A percentile compares a stretch with the other conserved stretches of the same genome.
phyloP scores from a whole-genome alignment of 2,329 filamentous ascomycete species.

The Alternaria longipes region DNA sequence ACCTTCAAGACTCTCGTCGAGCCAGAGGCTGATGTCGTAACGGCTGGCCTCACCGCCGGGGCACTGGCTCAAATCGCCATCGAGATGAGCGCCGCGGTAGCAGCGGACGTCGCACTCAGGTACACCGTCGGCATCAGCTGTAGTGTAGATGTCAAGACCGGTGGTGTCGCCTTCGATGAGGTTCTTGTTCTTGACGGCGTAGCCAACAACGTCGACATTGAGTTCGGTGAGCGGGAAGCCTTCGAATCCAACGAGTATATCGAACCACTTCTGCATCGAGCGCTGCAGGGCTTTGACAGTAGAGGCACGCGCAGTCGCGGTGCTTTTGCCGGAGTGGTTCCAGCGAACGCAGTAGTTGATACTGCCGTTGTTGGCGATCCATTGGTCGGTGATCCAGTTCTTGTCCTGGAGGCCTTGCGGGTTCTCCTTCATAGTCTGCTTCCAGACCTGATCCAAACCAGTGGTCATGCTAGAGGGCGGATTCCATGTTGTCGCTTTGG shows the following conservation, averaged over 20 bases:
- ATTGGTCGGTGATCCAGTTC: conserved; percentile 44
- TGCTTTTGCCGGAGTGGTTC: conserved; percentile 53
- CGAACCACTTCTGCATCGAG: conserved; percentile 55
- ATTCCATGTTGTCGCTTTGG: conserved; percentile 34
- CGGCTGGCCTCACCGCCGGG: conserved; percentile 51
- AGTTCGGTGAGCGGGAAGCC: conserved; percentile 55
- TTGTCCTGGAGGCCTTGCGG: conserved; percentile 34
- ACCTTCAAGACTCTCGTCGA: conserved; percentile 56
- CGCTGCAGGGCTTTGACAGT: conserved; percentile 49
- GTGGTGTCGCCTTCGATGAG: conserved; percentile 49
- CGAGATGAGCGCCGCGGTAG: conserved; percentile 56
- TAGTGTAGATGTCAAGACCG: conserved; percentile 56
- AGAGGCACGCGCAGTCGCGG: conserved; percentile 51
- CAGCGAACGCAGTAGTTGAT: conserved; percentile 58
- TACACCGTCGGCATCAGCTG: conserved; percentile 51
- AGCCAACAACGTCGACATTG: conserved; percentile 55
- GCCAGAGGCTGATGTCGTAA: conserved; percentile 55
- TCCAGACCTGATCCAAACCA: conserved; percentile 38
- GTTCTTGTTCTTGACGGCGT: conserved; percentile 53
- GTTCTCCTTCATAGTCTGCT: conserved; percentile 35
- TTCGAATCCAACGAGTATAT: conserved; percentile 57
- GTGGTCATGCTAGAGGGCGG: conserved; percentile 36
- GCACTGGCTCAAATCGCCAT: conserved; percentile 54
- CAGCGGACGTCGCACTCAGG: conserved; percentile 56
- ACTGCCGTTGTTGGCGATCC: conserved; percentile 43